These are phyloP conservation scores for Cochlearia excelsa DNA, from an alignment of 345 rosid species.

Conservation along the genomic window DNA sequence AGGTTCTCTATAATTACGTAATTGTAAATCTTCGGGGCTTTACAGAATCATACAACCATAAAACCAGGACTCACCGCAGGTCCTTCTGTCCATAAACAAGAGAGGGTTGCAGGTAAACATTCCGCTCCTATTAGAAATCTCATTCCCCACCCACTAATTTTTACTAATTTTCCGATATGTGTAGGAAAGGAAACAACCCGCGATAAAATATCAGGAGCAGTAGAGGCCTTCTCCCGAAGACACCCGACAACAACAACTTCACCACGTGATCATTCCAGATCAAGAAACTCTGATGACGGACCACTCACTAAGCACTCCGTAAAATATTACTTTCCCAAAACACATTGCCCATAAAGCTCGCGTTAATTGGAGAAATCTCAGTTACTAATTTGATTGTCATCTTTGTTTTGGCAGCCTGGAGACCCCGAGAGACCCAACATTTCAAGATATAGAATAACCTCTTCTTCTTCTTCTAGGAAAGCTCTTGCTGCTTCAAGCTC, in stretches of 20 bases:
- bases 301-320: conserved; percentile 59
- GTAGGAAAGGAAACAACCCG: conserved; percentile 56
- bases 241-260: conserved; percentile 44
- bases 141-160: conserved; percentile 14
- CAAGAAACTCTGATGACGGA: conserved; percentile 53
- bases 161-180: not conserved
- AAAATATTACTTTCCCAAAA: conserved; percentile 10
- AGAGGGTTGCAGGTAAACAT: conserved; percentile 45
- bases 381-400: too few species aligned
- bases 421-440: conserved; percentile 46
- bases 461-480: conserved; percentile 62
- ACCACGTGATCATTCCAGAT: conserved; percentile 50
- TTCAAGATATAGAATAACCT: conserved; percentile 51
- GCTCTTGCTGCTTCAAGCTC: conserved; percentile 54
- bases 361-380: too few species aligned
- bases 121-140: not conserved
- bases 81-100: conserved; percentile 48
- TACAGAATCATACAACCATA: conserved; percentile 40
- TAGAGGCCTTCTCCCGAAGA: conserved; percentile 66
- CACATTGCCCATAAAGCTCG: not conserved
- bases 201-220: conserved; percentile 63
- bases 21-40: not conserved
- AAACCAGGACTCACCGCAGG: conserved; percentile 44
- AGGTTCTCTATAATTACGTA: not conserved
- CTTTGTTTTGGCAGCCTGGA: conserved; percentile 40